These are phyloP conservation scores for Talaromyces ruber DNA, from an alignment of 495 filamentous ascomycete genomes.

Conservation along the genomic window DNA sequence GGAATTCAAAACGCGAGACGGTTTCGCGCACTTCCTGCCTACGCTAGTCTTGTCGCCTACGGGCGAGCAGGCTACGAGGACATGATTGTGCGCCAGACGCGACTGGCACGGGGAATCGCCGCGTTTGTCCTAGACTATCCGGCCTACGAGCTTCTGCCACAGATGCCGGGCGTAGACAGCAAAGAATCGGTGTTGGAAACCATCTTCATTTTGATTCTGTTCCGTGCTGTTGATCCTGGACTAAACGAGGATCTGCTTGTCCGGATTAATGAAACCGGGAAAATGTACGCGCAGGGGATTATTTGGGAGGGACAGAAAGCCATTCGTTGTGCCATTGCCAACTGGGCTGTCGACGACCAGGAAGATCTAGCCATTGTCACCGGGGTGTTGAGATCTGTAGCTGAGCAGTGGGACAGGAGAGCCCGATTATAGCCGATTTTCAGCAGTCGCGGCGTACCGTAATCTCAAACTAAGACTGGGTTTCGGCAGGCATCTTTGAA, in stretches of 20 bases:
- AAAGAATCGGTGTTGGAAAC: constrained; percentile 10
- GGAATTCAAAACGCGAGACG: constrained; percentile 73
- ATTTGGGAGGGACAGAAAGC: constrained; percentile 54
- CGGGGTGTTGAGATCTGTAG: constrained; percentile 2
- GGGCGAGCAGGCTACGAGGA: constrained; percentile 51
- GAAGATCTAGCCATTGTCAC: constrained; percentile 4
- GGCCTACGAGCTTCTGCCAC: constrained; percentile 54
- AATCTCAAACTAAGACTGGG: too few relatives aligned
- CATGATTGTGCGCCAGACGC: constrained; percentile 57
- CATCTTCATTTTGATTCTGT: constrained; percentile 62
- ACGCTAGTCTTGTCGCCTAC: constrained; percentile 57
- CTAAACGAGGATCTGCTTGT: constrained; percentile 52
- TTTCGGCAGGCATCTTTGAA: too few relatives aligned
- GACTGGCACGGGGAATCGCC: constrained; percentile 52
- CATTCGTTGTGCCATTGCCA: constrained; percentile 58
- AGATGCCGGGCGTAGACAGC: constrained; percentile 9
- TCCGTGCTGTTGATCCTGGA: constrained; percentile 51
- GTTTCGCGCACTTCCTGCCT: constrained; percentile 70
- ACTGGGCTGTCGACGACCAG: constrained; percentile 42
- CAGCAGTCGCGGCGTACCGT: not conserved
- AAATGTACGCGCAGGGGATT: constrained; percentile 66
- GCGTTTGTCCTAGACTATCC: constrained; percentile 35
- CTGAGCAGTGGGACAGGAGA: not conserved
- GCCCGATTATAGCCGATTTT: not conserved
- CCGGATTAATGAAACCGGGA: constrained; percentile 53